These are phyloP conservation scores for Dendrocalamus latiflorus DNA, from an alignment of 202 grass and related monocot genomes.

Conservation along the genomic window DNA sequence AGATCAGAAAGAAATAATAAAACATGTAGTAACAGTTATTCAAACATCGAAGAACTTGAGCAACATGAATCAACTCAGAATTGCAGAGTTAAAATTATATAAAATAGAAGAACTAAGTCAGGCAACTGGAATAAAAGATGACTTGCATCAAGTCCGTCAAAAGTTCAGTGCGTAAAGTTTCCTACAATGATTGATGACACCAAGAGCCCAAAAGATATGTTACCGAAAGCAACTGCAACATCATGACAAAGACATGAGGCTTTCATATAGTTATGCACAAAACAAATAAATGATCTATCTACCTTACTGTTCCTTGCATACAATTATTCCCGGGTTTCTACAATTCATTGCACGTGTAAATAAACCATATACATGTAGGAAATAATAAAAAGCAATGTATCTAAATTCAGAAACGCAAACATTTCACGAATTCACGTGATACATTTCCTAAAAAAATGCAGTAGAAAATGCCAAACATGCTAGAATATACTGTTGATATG, in stretches of 20 bases:
- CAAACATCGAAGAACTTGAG: conserved; percentile 1
- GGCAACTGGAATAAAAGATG: background rate
- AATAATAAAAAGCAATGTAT: background rate
- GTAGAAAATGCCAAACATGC: background rate
- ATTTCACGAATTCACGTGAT: background rate
- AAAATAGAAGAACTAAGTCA: background rate
- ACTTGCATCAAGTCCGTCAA: background rate
- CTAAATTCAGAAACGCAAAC: background rate
- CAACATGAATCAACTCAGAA: background rate
- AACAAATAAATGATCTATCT: conserved; percentile 5
- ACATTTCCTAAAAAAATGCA: background rate
- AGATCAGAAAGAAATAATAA: background rate
- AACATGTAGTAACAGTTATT: background rate
- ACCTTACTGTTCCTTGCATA: background rate
- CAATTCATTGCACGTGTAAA: background rate
- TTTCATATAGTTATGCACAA: conserved; percentile 4
- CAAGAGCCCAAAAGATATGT: background rate
- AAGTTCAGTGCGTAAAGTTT: background rate
- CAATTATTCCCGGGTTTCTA: background rate
- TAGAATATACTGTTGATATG: background rate
- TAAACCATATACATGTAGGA: background rate
- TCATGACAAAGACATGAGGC: background rate
- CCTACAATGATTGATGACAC: conserved; percentile 3
- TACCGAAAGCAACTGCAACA: background rate
- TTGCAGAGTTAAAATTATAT: conserved; percentile 3